Evolutionary conservation across 2,329 filamentous ascomycete genomes (phyloP).

Genomic region (Sporothrix brasiliensis): DNA sequence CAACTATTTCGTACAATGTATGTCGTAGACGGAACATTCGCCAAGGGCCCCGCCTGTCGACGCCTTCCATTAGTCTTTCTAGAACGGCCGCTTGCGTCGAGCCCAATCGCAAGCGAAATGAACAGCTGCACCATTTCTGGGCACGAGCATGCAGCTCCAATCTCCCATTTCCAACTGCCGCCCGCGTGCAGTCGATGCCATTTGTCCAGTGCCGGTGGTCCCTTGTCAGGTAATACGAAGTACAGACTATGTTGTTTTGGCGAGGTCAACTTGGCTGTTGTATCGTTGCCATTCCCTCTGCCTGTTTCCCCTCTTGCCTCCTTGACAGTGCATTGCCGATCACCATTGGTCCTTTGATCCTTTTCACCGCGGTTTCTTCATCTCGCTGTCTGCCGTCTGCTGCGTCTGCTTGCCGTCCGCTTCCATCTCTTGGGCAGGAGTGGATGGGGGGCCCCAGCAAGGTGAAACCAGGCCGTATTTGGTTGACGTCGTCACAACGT

Average conservation of each 20-base stretch:
- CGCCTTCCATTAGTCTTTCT: conserved; percentile 13
- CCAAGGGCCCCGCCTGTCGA: not conserved
- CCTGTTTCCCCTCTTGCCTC: not conserved
- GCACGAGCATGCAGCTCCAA: not conserved
- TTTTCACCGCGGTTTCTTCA: not conserved
- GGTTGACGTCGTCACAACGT: not conserved
- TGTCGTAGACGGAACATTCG: not conserved
- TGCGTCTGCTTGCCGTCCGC: not conserved
- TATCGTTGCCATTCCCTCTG: not conserved
- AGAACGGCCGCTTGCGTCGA: conserved; percentile 9
- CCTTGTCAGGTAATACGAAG: not conserved
- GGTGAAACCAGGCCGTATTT: conserved; percentile 16
- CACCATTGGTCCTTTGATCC: not conserved
- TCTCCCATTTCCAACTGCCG: not conserved
- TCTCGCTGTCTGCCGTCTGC: not conserved
- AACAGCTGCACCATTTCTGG: not conserved
- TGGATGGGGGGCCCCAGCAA: conserved; percentile 18
- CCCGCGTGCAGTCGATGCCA: not conserved
- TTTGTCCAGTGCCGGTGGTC: not conserved
- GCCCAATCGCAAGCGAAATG: conserved; percentile 8
- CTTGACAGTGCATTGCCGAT: conserved; percentile 22
- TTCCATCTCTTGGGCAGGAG: conserved; percentile 7
- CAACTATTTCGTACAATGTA: too few species aligned
- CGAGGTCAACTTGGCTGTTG: not conserved
- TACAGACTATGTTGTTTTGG: too few species aligned